Base-by-base conservation (phyloP, 2,329 filamentous ascomycete species). In the Biscogniauxia mediterranea region DNA sequence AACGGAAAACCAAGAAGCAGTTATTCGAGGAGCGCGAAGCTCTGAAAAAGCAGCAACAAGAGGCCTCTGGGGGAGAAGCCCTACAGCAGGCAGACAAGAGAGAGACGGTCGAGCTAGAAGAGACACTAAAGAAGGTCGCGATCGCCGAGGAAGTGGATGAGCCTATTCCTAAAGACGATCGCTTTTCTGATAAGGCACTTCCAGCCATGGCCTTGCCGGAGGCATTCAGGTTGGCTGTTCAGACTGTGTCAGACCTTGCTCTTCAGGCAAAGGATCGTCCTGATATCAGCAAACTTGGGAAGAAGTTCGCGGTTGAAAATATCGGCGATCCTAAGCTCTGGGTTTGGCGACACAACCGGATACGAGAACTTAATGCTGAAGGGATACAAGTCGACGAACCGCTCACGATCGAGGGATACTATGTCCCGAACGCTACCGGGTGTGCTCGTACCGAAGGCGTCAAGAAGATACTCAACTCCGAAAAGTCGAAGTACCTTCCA, bases 401-500 rank as follows among this genome's bases (percentile, higher is more conserved):
- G 1, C 75, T 81, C 17, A 71, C 72, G 19, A 87, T 89, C 52
- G 81, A 82, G 32, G 87, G 86, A 20, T 89, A 89, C 70, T 98
- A 97, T 72, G 91, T 97, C 50, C 87, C 91, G 0, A 99, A 97
- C 67, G 64, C 83, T 0, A 92, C 92, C 9, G 95, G 95, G 38
- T 91, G 88, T 68, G 95, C 95, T 60, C 87, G 95, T 60, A 97
- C 95, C 0, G 93, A 99, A 78, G 93, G 93, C 26, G 88, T 93
- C 70, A 94, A 96, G 80, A 96, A 94, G 81, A 98, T 99, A 60
- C 84, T 96, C 64, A 96, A 99, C 75, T 92, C 92, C 0, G 95
- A 99, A 75, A 99, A 99, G 80, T 97, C 93, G 26, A 97, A 97
- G 74, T 99, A 99, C 73, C 84, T 99, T 7, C 95, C 95, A 50